A percentile compares a stretch with the other conserved stretches of the same genome.
Evolutionary conservation across 2,329 filamentous ascomycete genomes (phyloP).

Genomic region (Leptographium wingfieldii): DNA sequence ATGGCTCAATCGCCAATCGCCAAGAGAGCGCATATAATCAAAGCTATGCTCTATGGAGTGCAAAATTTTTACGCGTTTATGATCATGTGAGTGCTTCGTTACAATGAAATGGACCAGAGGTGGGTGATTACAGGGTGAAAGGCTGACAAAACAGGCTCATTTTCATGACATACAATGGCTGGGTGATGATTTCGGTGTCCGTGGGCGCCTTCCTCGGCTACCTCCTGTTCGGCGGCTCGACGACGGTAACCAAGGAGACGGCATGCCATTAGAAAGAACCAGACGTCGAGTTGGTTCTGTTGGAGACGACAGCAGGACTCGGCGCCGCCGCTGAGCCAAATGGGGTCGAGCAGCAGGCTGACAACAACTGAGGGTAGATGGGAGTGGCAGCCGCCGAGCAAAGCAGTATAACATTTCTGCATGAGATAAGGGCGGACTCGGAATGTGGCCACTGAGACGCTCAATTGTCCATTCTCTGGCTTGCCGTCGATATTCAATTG

Average conservation of each 20-base stretch:
- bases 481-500: background rate
- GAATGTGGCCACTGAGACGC: background rate
- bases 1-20: constrained; percentile 50
- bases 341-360: too few relatives aligned
- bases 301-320: background rate
- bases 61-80: constrained; percentile 99
- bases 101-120: too few relatives aligned
- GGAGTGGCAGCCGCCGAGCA: background rate
- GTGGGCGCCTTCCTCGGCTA: constrained; percentile 85
- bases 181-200: constrained; percentile 87
- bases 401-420: background rate
- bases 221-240: constrained; percentile 60
- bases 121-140: background rate
- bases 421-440: background rate
- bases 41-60: constrained; percentile 73
- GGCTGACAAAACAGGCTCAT: constrained; percentile 52
- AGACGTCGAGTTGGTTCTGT: background rate
- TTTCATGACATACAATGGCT: constrained; percentile 99
- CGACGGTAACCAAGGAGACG: constrained; percentile 66
- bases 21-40: constrained; percentile 61
- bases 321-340: background rate
- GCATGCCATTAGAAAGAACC: constrained; percentile 60
- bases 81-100: constrained; percentile 68
- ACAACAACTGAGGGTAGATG: too few relatives aligned
- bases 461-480: background rate